Evolutionary conservation across 2,329 filamentous ascomycete species (phyloP).

Genomic region (Claviceps spartinae): DNA sequence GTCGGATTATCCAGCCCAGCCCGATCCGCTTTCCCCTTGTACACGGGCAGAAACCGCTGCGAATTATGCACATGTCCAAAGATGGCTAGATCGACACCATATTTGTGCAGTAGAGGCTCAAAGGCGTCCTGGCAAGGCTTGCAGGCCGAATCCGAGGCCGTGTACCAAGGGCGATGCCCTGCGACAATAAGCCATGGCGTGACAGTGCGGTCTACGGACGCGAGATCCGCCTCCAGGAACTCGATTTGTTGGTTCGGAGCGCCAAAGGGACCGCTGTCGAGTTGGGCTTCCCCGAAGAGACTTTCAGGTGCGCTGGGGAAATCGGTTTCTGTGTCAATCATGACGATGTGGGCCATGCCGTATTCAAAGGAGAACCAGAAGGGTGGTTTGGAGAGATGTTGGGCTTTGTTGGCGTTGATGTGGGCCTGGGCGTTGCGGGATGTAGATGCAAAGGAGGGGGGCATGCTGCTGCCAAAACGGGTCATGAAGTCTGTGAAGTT

Average conservation of each 20-base stretch:
- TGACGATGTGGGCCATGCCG: constrained; percentile 17
- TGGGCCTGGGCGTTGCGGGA: constrained; percentile 29
- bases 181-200: constrained; percentile 4
- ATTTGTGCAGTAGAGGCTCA: constrained; percentile 38
- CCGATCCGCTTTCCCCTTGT: constrained; percentile 22
- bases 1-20: constrained; percentile 22
- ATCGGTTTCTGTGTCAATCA: constrained; percentile 22
- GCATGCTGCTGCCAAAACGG: constrained; percentile 39
- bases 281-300: constrained; percentile 12
- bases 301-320: constrained; percentile 16
- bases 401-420: constrained; percentile 30
- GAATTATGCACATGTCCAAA: constrained; percentile 47
- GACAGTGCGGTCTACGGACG: constrained; percentile 36
- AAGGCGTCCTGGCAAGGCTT: constrained; percentile 36
- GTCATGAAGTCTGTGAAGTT: constrained; percentile 49
- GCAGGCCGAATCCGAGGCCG: constrained; percentile 25
- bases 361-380: constrained; percentile 17
- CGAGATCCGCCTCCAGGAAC: constrained; percentile 41
- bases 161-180: constrained; percentile 35
- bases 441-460: constrained; percentile 33
- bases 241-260: constrained; percentile 33
- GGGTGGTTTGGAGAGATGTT: constrained; percentile 15
- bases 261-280: constrained; percentile 38
- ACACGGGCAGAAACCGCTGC: constrained; percentile 34
- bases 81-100: constrained; percentile 42